Evolutionary conservation across 2,329 filamentous ascomycete genomes (phyloP), one percentile per base, ranked within the genome.

Genomic region (Colletotrichum navitas): DNA sequence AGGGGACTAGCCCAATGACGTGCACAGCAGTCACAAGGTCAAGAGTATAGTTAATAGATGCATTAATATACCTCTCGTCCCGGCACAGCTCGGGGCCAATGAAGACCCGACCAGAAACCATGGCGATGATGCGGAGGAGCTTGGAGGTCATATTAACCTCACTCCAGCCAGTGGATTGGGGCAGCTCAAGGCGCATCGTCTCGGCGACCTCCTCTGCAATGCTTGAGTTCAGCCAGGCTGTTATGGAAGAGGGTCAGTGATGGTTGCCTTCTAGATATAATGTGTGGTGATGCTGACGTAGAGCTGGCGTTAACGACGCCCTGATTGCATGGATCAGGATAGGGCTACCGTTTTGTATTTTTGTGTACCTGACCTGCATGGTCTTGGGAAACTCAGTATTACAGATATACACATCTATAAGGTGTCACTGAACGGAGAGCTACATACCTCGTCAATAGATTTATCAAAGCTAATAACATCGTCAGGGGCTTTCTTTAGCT

Each of bases 31-130:
- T 74, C 43, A 82, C 72, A 10, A 63, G 16, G 36, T 77, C 74
- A 6, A 83, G 71, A 7, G 68, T 71, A 76, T 84, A 87, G 74
- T 83, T 83, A 73, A 86, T 85, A 39, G 83, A 80, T 10, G 82
- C 79, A 45, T 85, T 80, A 10, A 87, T 75, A 74, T 86, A 87
- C 34, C 80, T 77, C 56, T 84, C 83, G 8, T 80, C 76, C 39
- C 82, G 82, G 74, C 83, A 85, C 3, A 86, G 79, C 52, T 86
- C 84, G 2, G 83, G 75, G 14, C 85, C 85, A 51, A 87, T 79
- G 68, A 87, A 87, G 47, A 87, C 77, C 14, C 83, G 79, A 6
- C 85, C 85, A 0, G 84, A 85, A 2, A 84, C 80, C 71, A 82
- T 82, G 68, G 83, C 84, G 3, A 88, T 81, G 43, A 87, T 82